These are phyloP conservation scores for Claviceps quebecensis DNA, from an alignment of 2,329 filamentous ascomycete genomes.

Conservation along the genomic window DNA sequence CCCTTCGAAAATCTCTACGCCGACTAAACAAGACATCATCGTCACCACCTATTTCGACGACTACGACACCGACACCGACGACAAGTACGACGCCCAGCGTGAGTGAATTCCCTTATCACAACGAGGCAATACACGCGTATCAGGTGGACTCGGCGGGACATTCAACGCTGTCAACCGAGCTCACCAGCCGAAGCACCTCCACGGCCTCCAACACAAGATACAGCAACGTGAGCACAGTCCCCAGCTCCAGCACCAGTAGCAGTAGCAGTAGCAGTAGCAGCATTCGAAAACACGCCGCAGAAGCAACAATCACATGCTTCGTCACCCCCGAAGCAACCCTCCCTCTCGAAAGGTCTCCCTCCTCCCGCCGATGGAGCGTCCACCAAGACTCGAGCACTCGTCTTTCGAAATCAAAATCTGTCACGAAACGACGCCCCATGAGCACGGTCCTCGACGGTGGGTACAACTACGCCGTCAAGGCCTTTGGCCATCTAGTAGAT, in stretches of 20 bases:
- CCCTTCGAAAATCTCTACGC: slow-evolving; percentile 20
- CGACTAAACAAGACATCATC: slow-evolving; percentile 14
- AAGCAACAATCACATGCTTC: slow-evolving; percentile 14
- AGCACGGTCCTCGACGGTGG: slow-evolving; percentile 16
- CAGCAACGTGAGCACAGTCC: slow-evolving; percentile 12
- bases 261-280: too few relatives aligned
- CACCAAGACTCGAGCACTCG: slow-evolving; percentile 10
- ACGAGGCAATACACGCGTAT: slow-evolving; percentile 33
- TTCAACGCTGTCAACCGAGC: slow-evolving; percentile 5
- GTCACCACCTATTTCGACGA: slow-evolving; percentile 2
- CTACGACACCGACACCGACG: neutral
- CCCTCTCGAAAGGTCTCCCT: slow-evolving; percentile 8
- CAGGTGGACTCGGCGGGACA: slow-evolving; percentile 5
- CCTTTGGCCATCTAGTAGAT: slow-evolving; percentile 13
- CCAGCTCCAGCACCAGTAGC: slow-evolving; percentile 13
- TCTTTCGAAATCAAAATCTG: slow-evolving; percentile 9
- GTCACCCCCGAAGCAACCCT: slow-evolving; percentile 9
- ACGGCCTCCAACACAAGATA: slow-evolving; percentile 13
- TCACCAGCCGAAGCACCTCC: slow-evolving; percentile 14
- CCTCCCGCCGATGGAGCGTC: slow-evolving; percentile 15
- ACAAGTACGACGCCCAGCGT: slow-evolving; percentile 3
- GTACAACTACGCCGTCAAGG: slow-evolving; percentile 13
- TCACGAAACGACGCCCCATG: slow-evolving; percentile 14
- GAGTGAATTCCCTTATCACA: slow-evolving; percentile 20
- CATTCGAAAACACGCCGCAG: slow-evolving; percentile 14